A percentile compares a stretch with the other conserved stretches of the same genome.
Evolutionary conservation across 2,329 filamentous ascomycete genomes (phyloP).

Genomic region (Diaporthe batatas): DNA sequence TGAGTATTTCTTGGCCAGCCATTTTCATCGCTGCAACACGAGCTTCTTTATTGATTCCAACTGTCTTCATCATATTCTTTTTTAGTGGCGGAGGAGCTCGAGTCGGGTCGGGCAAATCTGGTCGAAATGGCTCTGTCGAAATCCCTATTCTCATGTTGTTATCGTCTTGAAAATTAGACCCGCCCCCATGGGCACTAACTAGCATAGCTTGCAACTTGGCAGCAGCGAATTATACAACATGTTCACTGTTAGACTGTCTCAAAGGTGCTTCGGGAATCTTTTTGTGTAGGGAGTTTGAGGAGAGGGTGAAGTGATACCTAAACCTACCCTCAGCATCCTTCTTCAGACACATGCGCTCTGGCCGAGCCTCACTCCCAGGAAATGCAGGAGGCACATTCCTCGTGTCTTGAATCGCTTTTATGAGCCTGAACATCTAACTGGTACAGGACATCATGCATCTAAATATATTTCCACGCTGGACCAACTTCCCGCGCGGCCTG

Average conservation of each 20-base stretch:
- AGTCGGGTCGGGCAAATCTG: not conserved
- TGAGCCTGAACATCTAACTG: conserved; percentile 25
- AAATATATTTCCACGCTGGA: conserved; percentile 8
- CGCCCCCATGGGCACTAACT: not conserved
- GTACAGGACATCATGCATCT: conserved; percentile 20
- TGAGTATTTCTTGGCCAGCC: too few relatives aligned
- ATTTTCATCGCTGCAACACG: not conserved
- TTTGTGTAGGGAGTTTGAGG: not conserved
- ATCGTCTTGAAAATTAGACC: too few relatives aligned
- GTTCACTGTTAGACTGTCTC: not conserved
- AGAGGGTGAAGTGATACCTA: not conserved
- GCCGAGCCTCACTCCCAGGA: not conserved
- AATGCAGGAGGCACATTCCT: not conserved
- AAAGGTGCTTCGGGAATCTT: not conserved
- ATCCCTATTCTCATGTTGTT: not conserved
- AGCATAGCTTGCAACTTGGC: not conserved
- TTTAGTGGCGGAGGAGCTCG: not conserved
- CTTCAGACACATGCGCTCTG: not conserved
- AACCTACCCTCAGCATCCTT: too few relatives aligned
- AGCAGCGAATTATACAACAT: not conserved
- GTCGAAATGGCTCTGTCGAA: not conserved
- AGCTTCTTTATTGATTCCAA: not conserved
- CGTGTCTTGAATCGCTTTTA: conserved; percentile 27
- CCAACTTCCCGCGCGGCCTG: conserved; percentile 28
- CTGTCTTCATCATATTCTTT: not conserved